These are phyloP conservation scores for Lagenaria siceraria DNA, from an alignment of 306 rosid species.

Conservation along the genomic window DNA sequence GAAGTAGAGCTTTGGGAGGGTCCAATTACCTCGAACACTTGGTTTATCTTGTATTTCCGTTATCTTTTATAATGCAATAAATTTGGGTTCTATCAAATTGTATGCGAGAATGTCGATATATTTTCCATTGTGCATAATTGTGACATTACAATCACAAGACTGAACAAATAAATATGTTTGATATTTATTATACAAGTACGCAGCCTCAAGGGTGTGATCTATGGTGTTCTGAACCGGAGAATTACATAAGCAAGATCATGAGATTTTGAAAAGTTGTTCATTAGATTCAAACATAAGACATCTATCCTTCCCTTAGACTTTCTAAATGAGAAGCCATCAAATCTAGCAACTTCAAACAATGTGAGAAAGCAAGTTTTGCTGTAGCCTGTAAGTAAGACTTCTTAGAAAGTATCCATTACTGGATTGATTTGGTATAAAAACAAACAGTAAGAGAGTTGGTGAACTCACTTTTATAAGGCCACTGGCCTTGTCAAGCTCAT, in stretches of 20 bases:
- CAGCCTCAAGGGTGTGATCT: background rate
- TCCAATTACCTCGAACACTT: too few relatives aligned
- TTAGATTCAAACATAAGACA: background rate
- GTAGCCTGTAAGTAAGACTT: background rate
- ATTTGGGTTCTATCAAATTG: too few relatives aligned
- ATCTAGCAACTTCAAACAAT: background rate
- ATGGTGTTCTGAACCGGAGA: background rate
- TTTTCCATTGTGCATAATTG: background rate
- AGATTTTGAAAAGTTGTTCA: background rate
- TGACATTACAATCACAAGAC: background rate
- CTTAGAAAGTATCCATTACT: background rate
- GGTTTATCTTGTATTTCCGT: too few relatives aligned
- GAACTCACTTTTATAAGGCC: slow-evolving; percentile 81
- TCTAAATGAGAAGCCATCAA: slow-evolving; percentile 2
- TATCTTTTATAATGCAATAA: too few relatives aligned
- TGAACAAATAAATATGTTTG: background rate
- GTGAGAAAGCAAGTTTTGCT: background rate
- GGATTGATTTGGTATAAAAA: background rate
- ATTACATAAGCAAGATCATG: background rate
- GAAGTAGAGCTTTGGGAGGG: too few relatives aligned
- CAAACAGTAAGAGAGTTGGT: background rate
- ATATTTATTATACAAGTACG: background rate
- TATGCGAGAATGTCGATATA: background rate
- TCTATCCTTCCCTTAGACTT: background rate
- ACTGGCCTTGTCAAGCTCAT: slow-evolving; percentile 80